Base-by-base conservation (phyloP, 345 rosid species). In the Cardamine chenopodiifolia region DNA sequence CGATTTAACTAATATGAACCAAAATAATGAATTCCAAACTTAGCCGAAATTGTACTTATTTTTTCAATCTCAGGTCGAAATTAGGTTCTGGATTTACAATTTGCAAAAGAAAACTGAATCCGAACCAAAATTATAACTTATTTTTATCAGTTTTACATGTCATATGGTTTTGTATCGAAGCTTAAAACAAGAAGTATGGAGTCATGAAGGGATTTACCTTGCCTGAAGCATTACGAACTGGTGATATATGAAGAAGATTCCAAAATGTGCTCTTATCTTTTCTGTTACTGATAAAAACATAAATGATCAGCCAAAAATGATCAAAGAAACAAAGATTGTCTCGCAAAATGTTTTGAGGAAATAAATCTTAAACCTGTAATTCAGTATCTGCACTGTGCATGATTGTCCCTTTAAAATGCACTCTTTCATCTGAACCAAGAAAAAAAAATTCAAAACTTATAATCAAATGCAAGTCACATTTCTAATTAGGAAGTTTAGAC, bases 161-260 rank as follows among this genome's bases (percentile, higher is more conserved):
- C 25, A 17, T 17, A 8, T 18, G 28, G n/a, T 50, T 4, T 50
- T 22, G 26, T 29, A 17, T 31, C 14, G 7, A n/a, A n/a, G n/a
- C n/a, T n/a, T n/a, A n/a, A n/a, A n/a, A n/a, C 49, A 12, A 10
- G 45, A 39, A 50, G 56, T 22, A 22, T 10, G 7, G 7, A 50
- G 29, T 20, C 31, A 55, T 2, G 23, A 19, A 31, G 7, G 20
- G 13, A 39, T 20, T 49, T 89, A 94, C 97, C 99, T 95, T 95
- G 75, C 99, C 99, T 49, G 90, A 85, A 70, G 99, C 97, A 83
- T 88, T 87, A 60, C 97, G 93, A 75, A 95, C 81, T 4, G 97
- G 99, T 29, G 99, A 89, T 61, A 92, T 82, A 83, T 95, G 97
- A 57, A 95, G 97, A 77, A 82, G 84, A 83, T 89, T 92, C 99